Percentiles rank a stretch among this genome's conserved stretches.
These are phyloP conservation scores for Eucalyptus leucophloia DNA, from an alignment of 345 rosid species.

Conservation along the genomic window DNA sequence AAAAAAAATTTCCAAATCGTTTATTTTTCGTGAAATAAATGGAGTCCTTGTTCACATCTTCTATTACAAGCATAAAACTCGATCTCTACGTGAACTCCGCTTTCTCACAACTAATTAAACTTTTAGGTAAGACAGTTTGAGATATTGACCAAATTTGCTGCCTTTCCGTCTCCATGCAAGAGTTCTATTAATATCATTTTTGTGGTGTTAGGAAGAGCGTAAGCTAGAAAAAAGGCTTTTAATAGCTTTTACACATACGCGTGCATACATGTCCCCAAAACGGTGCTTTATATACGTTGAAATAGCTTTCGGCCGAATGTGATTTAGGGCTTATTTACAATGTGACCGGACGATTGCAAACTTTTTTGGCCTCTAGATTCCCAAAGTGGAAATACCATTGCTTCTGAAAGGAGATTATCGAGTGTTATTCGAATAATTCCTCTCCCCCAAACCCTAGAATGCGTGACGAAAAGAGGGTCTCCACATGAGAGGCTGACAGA, in stretches of 20 bases:
- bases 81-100: accelerated
- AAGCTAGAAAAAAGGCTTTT: neutral
- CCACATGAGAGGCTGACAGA: neutral
- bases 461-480: neutral
- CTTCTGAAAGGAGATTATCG: neutral
- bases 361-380: neutral
- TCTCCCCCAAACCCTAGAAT: neutral
- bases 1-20: accelerated
- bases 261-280: neutral
- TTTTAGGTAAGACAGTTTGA: accelerated
- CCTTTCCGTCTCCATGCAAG: neutral
- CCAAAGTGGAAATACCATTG: neutral
- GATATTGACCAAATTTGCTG: neutral
- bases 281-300: neutral
- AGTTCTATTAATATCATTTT: neutral
- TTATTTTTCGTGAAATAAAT: accelerated
- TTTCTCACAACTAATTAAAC: neutral
- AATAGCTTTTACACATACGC: neutral
- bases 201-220: neutral
- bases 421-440: no score
- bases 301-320: neutral
- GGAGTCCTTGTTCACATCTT: neutral
- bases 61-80: neutral
- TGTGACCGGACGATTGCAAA: neutral
- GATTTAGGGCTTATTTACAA: neutral